Evolutionary conservation across 1,284 basidiomycete species (phyloP).

Genomic region (Sanguinoderma infundibulare): DNA sequence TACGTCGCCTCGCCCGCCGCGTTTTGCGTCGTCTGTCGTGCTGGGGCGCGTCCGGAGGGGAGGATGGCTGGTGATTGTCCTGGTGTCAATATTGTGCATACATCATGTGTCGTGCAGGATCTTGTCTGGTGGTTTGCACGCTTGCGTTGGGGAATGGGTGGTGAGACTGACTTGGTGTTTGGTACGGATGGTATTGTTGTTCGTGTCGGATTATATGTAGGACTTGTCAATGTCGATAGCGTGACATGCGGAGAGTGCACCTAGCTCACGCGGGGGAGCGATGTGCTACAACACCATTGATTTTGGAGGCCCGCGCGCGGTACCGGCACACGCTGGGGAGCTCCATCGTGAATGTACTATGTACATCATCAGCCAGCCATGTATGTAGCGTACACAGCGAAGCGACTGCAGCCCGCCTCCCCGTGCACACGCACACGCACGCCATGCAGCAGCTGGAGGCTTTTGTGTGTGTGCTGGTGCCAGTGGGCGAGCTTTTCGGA

Average conservation of each 20-base stretch:
- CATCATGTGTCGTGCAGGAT: no score
- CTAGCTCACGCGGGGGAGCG: not conserved
- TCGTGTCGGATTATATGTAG: no score
- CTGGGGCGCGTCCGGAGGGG: not conserved
- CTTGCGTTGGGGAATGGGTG: no score
- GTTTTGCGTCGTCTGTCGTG: not conserved
- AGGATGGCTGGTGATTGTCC: no score
- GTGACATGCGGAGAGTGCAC: not conserved
- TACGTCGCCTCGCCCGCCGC: not conserved
- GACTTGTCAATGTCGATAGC: not conserved
- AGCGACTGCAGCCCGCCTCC: conserved; percentile 19
- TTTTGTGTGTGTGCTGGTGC: not conserved
- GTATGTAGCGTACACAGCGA: conserved; percentile 19
- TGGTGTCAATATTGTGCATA: no score
- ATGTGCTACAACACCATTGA: conserved; percentile 2
- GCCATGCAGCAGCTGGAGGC: no score
- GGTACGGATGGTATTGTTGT: no score
- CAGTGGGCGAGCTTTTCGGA: conserved; percentile 18
- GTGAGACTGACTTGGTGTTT: no score
- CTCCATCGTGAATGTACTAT: conserved; percentile 15
- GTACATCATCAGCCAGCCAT: conserved; percentile 18
- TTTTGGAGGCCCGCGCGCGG: conserved; percentile 8
- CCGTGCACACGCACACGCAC: not conserved
- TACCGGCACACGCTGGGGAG: no score
- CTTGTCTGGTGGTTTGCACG: no score